These are phyloP conservation scores for Saccharomyces kudriavzevii DNA, from an alignment of 805 yeast species.

Conservation along the genomic window DNA sequence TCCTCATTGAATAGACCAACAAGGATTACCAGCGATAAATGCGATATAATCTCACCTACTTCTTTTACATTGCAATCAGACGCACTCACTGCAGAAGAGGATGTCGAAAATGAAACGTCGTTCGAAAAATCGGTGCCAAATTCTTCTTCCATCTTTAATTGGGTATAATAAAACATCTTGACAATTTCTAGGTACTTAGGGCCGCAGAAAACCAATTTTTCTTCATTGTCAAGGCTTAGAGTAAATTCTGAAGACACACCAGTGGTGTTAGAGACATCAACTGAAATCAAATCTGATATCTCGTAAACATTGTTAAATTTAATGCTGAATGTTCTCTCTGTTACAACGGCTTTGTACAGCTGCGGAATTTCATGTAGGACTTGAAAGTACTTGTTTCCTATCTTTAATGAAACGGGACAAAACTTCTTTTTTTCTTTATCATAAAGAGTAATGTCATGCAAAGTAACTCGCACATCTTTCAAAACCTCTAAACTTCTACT, in stretches of 20 bases:
- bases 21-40: constrained; percentile 52
- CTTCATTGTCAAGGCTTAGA: constrained; percentile 31
- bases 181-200: constrained; percentile 52
- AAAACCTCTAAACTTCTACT: constrained; percentile 32
- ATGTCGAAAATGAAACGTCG: constrained; percentile 3
- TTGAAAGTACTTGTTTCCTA: constrained; percentile 62
- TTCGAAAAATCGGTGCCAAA: constrained; percentile 14
- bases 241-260: constrained; percentile 44
- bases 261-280: constrained; percentile 33
- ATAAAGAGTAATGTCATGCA: constrained; percentile 44
- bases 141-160: constrained; percentile 39
- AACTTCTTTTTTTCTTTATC: constrained; percentile 39
- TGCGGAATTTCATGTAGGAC: constrained; percentile 38
- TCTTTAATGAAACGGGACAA: constrained; percentile 49
- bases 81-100: neutral
- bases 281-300: constrained; percentile 34
- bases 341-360: constrained; percentile 26
- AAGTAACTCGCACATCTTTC: constrained; percentile 40
- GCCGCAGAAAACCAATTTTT: constrained; percentile 34
- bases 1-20: constrained; percentile 55
- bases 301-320: constrained; percentile 35
- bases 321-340: constrained; percentile 27
- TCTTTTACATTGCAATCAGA: constrained; percentile 11
- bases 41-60: constrained; percentile 42
- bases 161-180: constrained; percentile 56